These are phyloP conservation scores for Pouteria campechiana DNA, from an alignment of 179 eudicot species.

Conservation along the genomic window DNA sequence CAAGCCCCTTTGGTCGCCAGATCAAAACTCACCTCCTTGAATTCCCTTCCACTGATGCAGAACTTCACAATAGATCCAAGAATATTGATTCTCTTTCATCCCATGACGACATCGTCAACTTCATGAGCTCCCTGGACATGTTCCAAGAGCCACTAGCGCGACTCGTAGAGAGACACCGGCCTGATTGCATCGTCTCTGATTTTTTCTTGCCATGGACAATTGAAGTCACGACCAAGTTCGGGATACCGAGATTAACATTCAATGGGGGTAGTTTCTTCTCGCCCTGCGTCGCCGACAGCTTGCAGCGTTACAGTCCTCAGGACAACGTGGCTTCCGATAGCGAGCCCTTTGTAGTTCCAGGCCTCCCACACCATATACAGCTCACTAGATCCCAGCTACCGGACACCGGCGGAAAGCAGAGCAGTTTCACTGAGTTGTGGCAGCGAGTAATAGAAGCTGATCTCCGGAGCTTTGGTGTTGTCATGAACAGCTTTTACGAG, in stretches of 20 bases:
- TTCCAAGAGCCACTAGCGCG: slow-evolving; percentile 10
- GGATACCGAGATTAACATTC: slow-evolving; percentile 21
- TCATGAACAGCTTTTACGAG: slow-evolving; percentile 2
- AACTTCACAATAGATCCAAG: slow-evolving; percentile 14
- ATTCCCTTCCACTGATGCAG: slow-evolving; percentile 12
- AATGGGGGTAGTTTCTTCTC: slow-evolving; percentile 17
- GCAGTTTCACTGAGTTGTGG: slow-evolving; percentile 3
- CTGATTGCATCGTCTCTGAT: slow-evolving; percentile 19
- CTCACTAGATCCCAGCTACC: slow-evolving; percentile 14
- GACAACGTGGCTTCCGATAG: background rate
- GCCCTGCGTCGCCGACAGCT: slow-evolving; percentile 4
- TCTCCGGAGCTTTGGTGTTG: slow-evolving; percentile 2
- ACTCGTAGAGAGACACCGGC: slow-evolving; percentile 5
- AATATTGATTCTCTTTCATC: slow-evolving; percentile 7
- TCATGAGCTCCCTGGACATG: slow-evolving; percentile 7
- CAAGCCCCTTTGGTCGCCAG: background rate
- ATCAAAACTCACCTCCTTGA: slow-evolving; percentile 12
- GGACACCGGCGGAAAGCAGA: slow-evolving; percentile 1
- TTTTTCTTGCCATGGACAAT: slow-evolving; percentile 16
- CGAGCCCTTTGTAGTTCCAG: slow-evolving; percentile 11
- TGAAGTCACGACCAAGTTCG: slow-evolving; percentile 9
- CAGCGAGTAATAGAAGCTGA: too few species aligned
- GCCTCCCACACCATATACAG: slow-evolving; percentile 11
- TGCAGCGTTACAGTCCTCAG: slow-evolving; percentile 11
- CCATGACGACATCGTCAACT: slow-evolving; percentile 2